These are phyloP conservation scores for Alternaria conjuncta DNA, from an alignment of 2,329 filamentous ascomycete species.

Conservation along the genomic window DNA sequence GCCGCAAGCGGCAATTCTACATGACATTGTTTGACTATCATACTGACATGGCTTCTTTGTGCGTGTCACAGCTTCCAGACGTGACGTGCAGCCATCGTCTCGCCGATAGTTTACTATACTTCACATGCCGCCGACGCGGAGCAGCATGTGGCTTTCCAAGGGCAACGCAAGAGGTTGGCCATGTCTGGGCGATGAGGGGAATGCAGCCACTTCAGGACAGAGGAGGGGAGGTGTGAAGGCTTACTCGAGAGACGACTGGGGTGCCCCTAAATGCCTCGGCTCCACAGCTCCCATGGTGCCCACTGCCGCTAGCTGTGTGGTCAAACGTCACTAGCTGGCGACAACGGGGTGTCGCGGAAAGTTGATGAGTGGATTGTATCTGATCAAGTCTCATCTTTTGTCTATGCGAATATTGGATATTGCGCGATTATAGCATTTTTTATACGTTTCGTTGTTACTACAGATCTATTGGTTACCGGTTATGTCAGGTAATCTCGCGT, in stretches of 20 bases:
- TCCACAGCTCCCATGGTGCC: slow-evolving; percentile 7
- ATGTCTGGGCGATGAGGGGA: slow-evolving; percentile 11
- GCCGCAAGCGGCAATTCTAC: slow-evolving; percentile 25
- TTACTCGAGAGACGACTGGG: neutral
- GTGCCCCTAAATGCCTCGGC: slow-evolving; percentile 14
- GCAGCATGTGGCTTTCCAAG: neutral
- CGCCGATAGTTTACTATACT: slow-evolving; percentile 1
- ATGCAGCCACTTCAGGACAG: neutral
- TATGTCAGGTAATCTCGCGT: slow-evolving; percentile 10
- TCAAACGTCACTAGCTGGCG: slow-evolving; percentile 6
- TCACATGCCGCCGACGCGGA: neutral
- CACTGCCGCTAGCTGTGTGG: slow-evolving; percentile 1
- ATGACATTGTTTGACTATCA: slow-evolving; percentile 7
- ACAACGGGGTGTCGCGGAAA: neutral
- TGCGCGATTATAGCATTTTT: neutral
- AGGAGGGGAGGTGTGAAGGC: neutral
- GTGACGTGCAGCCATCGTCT: neutral
- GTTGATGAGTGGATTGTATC: neutral
- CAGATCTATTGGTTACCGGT: neutral
- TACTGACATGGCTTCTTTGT: slow-evolving; percentile 23
- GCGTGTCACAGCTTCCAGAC: slow-evolving; percentile 6
- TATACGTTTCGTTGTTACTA: neutral
- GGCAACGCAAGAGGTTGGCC: neutral
- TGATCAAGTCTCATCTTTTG: neutral
- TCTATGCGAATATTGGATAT: neutral